These are phyloP conservation scores for Boletellus deceptivus DNA, from an alignment of 1,284 basidiomycete species.

Conservation along the genomic window DNA sequence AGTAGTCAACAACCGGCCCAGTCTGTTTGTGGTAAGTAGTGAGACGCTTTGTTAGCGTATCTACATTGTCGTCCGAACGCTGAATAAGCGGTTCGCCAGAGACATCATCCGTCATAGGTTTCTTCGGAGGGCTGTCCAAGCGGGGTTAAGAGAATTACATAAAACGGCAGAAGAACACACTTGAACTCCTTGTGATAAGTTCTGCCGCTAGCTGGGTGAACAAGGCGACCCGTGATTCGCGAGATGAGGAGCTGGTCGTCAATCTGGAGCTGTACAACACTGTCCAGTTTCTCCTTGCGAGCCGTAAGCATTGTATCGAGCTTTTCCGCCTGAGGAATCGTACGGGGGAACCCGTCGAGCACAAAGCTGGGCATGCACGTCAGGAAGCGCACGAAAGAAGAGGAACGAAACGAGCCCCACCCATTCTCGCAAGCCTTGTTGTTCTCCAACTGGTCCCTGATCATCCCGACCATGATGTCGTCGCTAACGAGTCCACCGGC, in stretches of 20 bases:
- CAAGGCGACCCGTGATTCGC: slow-evolving; percentile 93
- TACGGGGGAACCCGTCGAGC: slow-evolving; percentile 97
- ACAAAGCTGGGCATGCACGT: slow-evolving; percentile 70
- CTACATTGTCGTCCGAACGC: slow-evolving; percentile 90
- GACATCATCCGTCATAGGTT: slow-evolving; percentile 88
- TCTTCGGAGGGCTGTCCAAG: slow-evolving; percentile 84
- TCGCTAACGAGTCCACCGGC: slow-evolving; percentile 90
- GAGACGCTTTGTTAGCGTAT: slow-evolving; percentile 90
- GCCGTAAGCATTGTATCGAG: slow-evolving; percentile 86
- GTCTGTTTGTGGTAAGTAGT: slow-evolving; percentile 89
- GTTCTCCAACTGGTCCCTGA: slow-evolving; percentile 92
- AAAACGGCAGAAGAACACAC: slow-evolving; percentile 48
- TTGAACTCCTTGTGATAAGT: slow-evolving; percentile 95
- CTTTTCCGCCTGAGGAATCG: slow-evolving; percentile 96
- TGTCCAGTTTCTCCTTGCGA: slow-evolving; percentile 87
- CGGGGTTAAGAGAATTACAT: slow-evolving; percentile 5
- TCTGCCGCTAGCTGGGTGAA: slow-evolving; percentile 88
- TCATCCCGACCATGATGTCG: slow-evolving; percentile 98
- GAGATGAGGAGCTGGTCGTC: slow-evolving; percentile 95
- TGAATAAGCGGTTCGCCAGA: slow-evolving; percentile 95
- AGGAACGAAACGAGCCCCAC: slow-evolving; percentile 46
- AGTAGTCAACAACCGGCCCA: slow-evolving; percentile 95
- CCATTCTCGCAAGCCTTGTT: slow-evolving; percentile 94
- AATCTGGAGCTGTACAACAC: slow-evolving; percentile 90
- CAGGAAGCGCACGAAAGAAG: neutral